Conservation (phyloP, 2,329 filamentous ascomycete species). For the Trichoderma sp. region DNA sequence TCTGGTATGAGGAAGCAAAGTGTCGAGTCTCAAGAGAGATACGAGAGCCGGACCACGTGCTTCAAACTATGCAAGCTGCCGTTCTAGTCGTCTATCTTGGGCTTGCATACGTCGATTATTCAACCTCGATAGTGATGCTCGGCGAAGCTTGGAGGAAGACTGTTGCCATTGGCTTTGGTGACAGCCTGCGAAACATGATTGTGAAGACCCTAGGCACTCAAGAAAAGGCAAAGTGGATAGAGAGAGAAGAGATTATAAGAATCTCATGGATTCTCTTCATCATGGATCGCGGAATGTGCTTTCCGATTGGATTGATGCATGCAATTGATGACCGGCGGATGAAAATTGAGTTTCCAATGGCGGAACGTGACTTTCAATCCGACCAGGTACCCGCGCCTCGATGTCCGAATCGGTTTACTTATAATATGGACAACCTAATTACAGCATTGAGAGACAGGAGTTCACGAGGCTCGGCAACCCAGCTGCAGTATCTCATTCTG, state of each 20-base stretch:
- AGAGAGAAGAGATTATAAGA: conserved; percentile 26
- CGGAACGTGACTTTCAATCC: conserved; percentile 24
- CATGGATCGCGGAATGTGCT: conserved; percentile 28
- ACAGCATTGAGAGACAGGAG: conserved; percentile 21
- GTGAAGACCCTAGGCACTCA: conserved; percentile 19
- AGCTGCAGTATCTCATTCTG: conserved; percentile 27
- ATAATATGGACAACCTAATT: conserved; percentile 24
- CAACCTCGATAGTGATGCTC: conserved; percentile 24
- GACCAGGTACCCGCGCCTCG: not conserved
- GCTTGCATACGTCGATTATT: conserved; percentile 24
- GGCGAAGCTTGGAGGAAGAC: conserved; percentile 29
- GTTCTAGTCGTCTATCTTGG: conserved; percentile 26
- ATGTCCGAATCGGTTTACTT: not conserved
- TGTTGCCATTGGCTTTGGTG: conserved; percentile 24
- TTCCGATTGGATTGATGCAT: conserved; percentile 27
- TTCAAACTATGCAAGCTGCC: conserved; percentile 26
- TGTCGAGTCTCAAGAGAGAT: conserved; percentile 22
- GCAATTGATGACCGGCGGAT: conserved; percentile 29
- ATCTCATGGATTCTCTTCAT: conserved; percentile 28
- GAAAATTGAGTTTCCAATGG: conserved; percentile 26
- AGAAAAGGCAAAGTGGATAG: conserved; percentile 21
- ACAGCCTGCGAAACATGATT: not conserved
- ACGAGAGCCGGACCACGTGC: conserved; percentile 19
- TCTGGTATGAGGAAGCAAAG: conserved; percentile 26
- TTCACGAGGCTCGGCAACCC: conserved; percentile 14